Evolutionary conservation across 2,329 filamentous ascomycete genomes (phyloP).

Genomic region (Aureobasidium namibiae): DNA sequence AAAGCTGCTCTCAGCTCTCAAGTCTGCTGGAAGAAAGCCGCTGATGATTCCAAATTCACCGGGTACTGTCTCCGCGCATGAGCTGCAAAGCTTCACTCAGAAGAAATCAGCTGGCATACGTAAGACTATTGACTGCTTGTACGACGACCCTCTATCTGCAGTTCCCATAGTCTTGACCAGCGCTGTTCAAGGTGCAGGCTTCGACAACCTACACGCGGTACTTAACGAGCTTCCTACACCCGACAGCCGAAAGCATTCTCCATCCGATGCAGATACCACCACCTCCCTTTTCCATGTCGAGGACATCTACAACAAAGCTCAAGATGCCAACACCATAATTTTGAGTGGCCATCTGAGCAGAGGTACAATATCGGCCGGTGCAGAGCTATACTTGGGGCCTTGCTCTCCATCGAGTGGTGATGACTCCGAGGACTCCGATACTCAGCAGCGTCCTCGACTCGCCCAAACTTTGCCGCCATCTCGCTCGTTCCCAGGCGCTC

Average conservation of each 20-base stretch:
- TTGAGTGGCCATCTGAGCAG: constrained; percentile 79
- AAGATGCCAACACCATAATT: constrained; percentile 41
- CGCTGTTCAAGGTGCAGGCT: constrained; percentile 73
- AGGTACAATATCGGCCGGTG: constrained; percentile 68
- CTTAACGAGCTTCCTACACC: constrained; percentile 66
- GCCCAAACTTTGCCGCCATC: constrained; percentile 31
- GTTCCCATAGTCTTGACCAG: constrained; percentile 87
- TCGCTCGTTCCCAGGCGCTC: constrained; percentile 40
- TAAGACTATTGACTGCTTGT: constrained; percentile 45
- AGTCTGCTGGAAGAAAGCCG: constrained; percentile 64
- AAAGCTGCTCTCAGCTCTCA: constrained; percentile 68
- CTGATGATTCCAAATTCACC: constrained; percentile 50
- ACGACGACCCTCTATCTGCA: constrained; percentile 37
- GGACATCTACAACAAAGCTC: constrained; percentile 67
- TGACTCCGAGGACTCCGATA: constrained; percentile 29
- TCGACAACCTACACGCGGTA: constrained; percentile 73
- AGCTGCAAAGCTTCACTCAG: constrained; percentile 50
- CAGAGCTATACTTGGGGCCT: constrained; percentile 71
- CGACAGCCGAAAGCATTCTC: not conserved
- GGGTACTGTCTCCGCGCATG: constrained; percentile 28
- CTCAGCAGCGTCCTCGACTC: constrained; percentile 20
- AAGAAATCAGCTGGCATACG: constrained; percentile 52
- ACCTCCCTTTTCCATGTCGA: constrained; percentile 66
- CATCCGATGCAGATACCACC: not conserved
- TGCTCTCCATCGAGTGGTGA: constrained; percentile 33